A percentile compares a stretch with the other conserved stretches of the same genome.
phyloP scores from a whole-genome alignment of 768 basidiomycete genomes.

The Lactarius evosmus region DNA sequence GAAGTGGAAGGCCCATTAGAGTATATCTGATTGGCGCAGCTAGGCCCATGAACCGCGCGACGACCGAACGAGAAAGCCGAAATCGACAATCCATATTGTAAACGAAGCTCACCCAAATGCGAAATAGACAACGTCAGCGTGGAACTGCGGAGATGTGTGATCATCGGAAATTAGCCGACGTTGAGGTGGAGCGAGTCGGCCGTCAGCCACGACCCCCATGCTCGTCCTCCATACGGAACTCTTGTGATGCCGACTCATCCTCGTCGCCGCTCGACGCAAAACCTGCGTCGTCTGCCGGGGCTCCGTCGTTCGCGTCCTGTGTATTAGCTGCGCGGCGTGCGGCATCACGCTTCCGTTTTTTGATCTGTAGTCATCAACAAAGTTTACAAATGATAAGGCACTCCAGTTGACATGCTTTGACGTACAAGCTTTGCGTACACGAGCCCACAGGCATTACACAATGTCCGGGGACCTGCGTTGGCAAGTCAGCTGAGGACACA shows the following conservation, averaged over 20 bases:
- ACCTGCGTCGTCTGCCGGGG: slow-evolving; percentile 18
- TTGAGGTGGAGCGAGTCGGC: slow-evolving; percentile 11
- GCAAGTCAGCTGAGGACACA: slow-evolving; percentile 27
- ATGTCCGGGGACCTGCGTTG: slow-evolving; percentile 64
- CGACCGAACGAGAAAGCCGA: slow-evolving; percentile 16
- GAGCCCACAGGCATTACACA: slow-evolving; percentile 84
- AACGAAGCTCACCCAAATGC: slow-evolving; percentile 31
- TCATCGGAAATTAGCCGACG: slow-evolving; percentile 15
- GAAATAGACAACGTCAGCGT: slow-evolving; percentile 29
- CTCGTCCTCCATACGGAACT: slow-evolving; percentile 27
- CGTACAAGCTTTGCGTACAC: slow-evolving; percentile 81
- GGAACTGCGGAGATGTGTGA: slow-evolving; percentile 21
- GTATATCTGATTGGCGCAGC: slow-evolving; percentile 28
- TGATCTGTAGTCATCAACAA: slow-evolving; percentile 25
- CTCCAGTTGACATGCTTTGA: slow-evolving; percentile 20
- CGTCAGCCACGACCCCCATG: slow-evolving; percentile 22
- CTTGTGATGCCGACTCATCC: slow-evolving; percentile 29
- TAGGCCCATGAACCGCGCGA: slow-evolving; percentile 24
- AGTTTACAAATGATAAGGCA: slow-evolving; percentile 14
- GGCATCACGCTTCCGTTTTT: slow-evolving; percentile 29
- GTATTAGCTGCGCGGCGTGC: slow-evolving; percentile 22
- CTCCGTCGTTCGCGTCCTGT: slow-evolving; percentile 17
- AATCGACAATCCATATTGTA: slow-evolving; percentile 29
- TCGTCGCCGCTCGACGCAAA: slow-evolving; percentile 28
- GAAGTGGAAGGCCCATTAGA: slow-evolving; percentile 24